phyloP scores from a whole-genome alignment of 345 rosid genomes.

The Nasturtium officinale region DNA sequence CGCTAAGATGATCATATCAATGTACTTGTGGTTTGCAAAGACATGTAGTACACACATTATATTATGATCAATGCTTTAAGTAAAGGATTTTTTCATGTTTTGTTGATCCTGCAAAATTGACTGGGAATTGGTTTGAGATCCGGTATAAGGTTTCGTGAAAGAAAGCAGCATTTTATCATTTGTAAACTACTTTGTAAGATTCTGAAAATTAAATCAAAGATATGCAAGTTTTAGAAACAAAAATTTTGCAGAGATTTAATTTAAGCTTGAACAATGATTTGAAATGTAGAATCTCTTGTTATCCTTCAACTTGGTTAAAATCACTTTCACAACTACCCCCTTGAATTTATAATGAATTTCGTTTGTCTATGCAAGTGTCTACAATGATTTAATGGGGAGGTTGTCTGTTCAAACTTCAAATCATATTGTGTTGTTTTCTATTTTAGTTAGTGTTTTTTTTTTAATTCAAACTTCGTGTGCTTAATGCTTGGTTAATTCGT shows the following conservation, averaged over 20 bases:
- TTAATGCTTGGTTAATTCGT: background rate
- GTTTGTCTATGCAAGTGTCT: constrained; percentile 32
- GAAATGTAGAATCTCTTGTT: background rate
- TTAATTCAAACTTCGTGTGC: background rate
- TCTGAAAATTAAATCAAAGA: background rate
- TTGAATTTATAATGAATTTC: constrained; percentile 23
- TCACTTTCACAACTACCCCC: constrained; percentile 33
- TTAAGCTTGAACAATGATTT: background rate
- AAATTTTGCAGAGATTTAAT: background rate
- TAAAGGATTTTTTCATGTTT: no score
- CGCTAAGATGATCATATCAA: background rate
- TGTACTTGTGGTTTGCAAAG: background rate
- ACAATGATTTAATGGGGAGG: background rate
- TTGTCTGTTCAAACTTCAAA: constrained; percentile 23
- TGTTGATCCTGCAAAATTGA: background rate
- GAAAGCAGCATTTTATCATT: no score
- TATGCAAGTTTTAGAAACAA: background rate
- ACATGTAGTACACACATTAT: background rate
- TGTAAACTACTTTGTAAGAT: background rate
- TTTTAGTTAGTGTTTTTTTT: background rate
- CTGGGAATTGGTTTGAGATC: background rate
- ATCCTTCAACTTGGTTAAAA: constrained; percentile 1
- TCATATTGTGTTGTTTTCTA: background rate
- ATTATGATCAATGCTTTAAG: background rate
- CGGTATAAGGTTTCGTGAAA: no score